Base-by-base conservation (phyloP, 2,329 filamentous ascomycete species). In the Phyllosticta capitalensis region DNA sequence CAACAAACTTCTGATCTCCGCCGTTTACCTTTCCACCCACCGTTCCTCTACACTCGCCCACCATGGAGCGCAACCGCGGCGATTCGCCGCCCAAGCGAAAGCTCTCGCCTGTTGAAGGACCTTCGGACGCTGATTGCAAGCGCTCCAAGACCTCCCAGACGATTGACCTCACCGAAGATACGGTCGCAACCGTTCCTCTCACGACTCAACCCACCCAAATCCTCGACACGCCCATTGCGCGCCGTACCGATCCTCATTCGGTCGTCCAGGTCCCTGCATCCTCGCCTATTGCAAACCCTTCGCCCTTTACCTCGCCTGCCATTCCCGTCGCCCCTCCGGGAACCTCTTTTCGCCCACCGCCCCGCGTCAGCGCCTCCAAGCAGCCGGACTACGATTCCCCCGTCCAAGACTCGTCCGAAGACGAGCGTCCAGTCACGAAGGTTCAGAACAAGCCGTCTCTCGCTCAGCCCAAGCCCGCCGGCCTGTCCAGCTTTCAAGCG, bases 251-350 rank as follows among this genome's bases (percentile, higher is more conserved):
- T 50, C 59, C 64, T 20, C 49, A 63, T 54, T 22, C 79, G 45
- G 69, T 81, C 55, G 77, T 96, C 59, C 92, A 96, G 71, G 92
- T 96, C 2, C 86, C 87, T 28, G 89, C 90, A n/a, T 96, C 92
- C 2, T 96, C 92, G 0, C 92, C 91, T 1, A 80, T 86, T n/a
- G 38, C 38, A 12, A 33, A 17, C 9, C 50, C 38, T 2, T 24
- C 26, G 3, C 54, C 38, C 14, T 48, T 48, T 33, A 21, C 48
- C 60, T 81, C 82, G 61, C n/a, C n/a, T n/a, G n/a, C 72, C 76
- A n/a, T 70, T 75, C 14, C 68, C 71, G 22, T 71, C 76, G 88
- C 89, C 38, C 89, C 90, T 26, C 81, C 85, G 52, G 88, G 90
- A 6, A 95, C 90, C 0, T 72, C 79, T 9, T 92, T 88, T 67